Percentiles rank a stretch among this genome's conserved stretches.
Conservation (phyloP, 1,139 yeast genomes). For the Saccharomycopsis hybrid region DNA sequence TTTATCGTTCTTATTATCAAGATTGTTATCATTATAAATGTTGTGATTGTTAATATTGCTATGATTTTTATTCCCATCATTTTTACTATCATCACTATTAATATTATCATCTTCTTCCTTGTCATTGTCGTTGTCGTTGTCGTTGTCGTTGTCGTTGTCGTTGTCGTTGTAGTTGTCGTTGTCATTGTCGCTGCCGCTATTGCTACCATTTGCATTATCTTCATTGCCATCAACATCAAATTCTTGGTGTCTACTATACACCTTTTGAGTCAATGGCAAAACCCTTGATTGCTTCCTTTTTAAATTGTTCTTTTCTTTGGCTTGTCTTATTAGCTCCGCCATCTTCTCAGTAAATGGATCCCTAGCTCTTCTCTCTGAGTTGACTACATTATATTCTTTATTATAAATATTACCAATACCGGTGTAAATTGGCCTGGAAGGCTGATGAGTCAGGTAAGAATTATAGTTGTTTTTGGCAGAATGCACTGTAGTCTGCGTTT, state of each 20-base stretch:
- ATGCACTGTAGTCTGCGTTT: no score
- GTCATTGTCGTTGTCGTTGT: background rate
- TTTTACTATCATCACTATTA: background rate
- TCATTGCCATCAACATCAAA: background rate
- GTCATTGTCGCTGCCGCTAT: background rate
- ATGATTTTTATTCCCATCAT: no score
- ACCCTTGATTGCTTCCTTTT: background rate
- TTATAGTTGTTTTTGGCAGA: no score
- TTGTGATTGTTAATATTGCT: background rate
- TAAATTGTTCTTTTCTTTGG: background rate
- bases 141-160: background rate
- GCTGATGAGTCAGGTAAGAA: background rate
- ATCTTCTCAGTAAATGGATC: background rate
- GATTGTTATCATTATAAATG: background rate
- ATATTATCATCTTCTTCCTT: background rate
- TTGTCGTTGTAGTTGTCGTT: background rate
- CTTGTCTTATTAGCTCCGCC: background rate
- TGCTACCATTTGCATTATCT: background rate
- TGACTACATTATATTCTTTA: constrained; percentile 1
- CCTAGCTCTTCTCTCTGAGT: background rate
- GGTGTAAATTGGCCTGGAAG: background rate
- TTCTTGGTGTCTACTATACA: no score
- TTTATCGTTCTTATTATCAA: no score
- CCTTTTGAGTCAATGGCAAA: no score
- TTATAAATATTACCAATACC: constrained; percentile 6